Conservation (phyloP, 129 eudicot species). For the Lactuca sativa region DNA sequence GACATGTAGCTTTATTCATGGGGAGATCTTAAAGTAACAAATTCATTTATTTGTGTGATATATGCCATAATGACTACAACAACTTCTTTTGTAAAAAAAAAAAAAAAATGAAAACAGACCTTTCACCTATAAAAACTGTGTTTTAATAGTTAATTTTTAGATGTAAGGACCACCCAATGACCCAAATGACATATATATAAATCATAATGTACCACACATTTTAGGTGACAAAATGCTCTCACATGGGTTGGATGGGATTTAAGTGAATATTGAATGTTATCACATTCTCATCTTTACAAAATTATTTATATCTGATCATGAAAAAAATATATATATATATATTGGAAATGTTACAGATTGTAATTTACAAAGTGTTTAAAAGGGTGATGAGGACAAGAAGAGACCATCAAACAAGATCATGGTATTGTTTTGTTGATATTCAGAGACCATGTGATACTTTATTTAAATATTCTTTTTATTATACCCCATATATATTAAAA, state of each 20-base stretch:
- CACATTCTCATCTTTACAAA: constrained; percentile 5
- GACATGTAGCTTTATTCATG: not conserved
- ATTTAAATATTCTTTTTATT: constrained; percentile 17
- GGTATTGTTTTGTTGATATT: constrained; percentile 31
- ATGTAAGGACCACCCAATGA: not conserved
- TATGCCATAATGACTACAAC: not conserved
- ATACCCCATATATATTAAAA: constrained; percentile 26
- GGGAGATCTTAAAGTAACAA: not conserved
- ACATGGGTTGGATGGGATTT: not conserved
- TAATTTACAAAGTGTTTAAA: not conserved
- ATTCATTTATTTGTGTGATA: not conserved
- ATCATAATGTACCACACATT: not conserved
- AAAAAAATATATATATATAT: not conserved
- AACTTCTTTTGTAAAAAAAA: too few species aligned
- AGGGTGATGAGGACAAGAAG: constrained; percentile 23
- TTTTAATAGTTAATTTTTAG: not conserved
- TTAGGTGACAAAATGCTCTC: not conserved
- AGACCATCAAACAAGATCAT: constrained; percentile 27
- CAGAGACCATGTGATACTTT: constrained; percentile 47
- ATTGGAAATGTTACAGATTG: constrained; percentile 1
- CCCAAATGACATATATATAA: not conserved
- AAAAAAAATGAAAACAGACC: not conserved
- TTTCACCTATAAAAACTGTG: not conserved
- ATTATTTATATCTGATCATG: not conserved
- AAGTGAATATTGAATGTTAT: not conserved